Evolutionary conservation across 192 early-diverging fungal species (phyloP).

Genomic region (Pecoramyces ruminantium): DNA sequence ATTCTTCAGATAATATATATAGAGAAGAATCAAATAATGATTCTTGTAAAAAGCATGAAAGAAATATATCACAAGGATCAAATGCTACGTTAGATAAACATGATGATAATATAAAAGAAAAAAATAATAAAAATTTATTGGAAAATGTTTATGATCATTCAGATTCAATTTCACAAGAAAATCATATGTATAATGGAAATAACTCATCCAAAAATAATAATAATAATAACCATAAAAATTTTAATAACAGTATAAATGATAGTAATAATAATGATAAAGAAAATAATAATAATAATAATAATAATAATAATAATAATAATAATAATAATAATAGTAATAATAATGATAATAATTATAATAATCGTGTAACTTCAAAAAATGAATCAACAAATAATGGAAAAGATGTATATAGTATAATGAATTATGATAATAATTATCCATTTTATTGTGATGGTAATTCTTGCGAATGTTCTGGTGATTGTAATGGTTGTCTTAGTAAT

Average conservation of each 20-base stretch:
- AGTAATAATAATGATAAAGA: neutral
- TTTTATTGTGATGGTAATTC: neutral
- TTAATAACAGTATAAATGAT: too few species aligned
- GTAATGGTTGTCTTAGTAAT: neutral
- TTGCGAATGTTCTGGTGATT: neutral
- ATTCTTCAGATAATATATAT: too few species aligned
- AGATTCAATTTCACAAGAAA: too few species aligned
- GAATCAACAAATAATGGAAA: neutral
- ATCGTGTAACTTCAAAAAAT: neutral
- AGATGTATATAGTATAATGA: neutral
- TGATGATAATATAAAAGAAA: too few species aligned
- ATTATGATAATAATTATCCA: neutral
- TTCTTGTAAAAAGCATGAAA: too few species aligned
- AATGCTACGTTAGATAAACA: too few species aligned
- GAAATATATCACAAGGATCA: too few species aligned
- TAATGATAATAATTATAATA: neutral
- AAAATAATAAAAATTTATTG: too few species aligned
- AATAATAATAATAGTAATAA: neutral
- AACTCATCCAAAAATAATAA: neutral
- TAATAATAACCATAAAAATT: neutral
- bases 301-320: neutral
- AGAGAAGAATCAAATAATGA: too few species aligned
- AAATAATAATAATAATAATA: neutral
- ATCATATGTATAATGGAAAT: too few species aligned
- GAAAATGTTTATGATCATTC: too few species aligned